Base-by-base conservation (phyloP, 73 alveolate species). In the Blepharisma japonicum region DNA sequence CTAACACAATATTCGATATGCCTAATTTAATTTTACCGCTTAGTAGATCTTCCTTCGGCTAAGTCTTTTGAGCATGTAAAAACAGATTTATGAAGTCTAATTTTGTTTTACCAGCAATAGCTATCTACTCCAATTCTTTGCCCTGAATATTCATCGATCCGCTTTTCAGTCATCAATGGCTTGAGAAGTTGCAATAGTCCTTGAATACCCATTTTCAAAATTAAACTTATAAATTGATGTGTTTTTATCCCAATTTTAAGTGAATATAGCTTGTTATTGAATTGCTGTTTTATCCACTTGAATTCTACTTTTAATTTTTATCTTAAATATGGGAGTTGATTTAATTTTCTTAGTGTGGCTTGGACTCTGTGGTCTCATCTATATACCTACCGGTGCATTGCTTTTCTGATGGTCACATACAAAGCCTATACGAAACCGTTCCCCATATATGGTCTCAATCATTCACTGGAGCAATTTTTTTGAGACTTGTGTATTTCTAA, bases 91-190 rank as follows among this genome's bases (percentile, higher is more conserved):
- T 96, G 99, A 45, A 96, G 95, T 86, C 92, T 84, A 27, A 6
- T n/a, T 6, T 18, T 9, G 27, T 50, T 53, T 7, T 71, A 80
- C 99, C 99, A 96, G 78, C 98, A 91, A 83, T 91, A 95, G 32
- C 94, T 94, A 84, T 96, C 99, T 6, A 96, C 90, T 18, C 97
- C 99, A 9, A 92, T 89, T 50, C 84, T 86, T 81, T 72, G 81
- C 0, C 96, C 97, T 55, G 71, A 61, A 79, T 88, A 96, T 56
- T 94, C 94, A 53, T 89, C 71, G 39, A 96, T 82, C 55, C 90
- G 97, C 68, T 88, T 90, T 25, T 89, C 82, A 50, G 80, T 90
- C 45, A 89, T 83, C 39, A 96, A 83, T 23, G 94, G 79, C 80
- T 94, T 92, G 55, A 96, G 82, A 55, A 85, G 87, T 47, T 84